phyloP scores from a whole-genome alignment of 495 filamentous ascomycete genomes.

The Trichoderma erinaceum region DNA sequence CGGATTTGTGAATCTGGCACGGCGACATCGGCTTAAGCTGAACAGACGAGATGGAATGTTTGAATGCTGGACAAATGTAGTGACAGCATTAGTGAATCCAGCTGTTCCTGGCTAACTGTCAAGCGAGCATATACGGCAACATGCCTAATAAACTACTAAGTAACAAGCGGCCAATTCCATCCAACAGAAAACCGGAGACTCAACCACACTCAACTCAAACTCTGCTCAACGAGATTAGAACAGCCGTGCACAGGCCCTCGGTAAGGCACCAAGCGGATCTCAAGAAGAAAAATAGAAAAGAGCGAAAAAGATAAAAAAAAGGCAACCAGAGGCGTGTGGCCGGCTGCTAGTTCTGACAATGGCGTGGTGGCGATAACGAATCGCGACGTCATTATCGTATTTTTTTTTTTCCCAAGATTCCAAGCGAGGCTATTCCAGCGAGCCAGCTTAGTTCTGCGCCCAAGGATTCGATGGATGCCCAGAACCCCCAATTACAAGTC shows the following conservation, averaged over 20 bases:
- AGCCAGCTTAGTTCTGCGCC: conserved; percentile 8
- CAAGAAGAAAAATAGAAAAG: not conserved
- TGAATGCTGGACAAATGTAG: not conserved
- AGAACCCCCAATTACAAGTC: no score
- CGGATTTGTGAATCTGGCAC: no score
- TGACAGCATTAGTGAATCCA: not conserved
- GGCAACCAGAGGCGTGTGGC: not conserved
- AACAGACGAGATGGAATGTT: not conserved
- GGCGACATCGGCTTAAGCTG: no score
- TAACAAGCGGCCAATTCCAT: not conserved
- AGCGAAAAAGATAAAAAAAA: not conserved
- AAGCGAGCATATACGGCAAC: not conserved
- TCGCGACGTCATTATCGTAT: conserved; percentile 6
- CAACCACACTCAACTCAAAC: not conserved
- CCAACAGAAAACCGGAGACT: not conserved
- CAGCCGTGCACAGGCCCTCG: not conserved
- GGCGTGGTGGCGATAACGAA: conserved; percentile 8
- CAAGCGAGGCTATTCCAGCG: conserved; percentile 8
- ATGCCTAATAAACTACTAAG: not conserved
- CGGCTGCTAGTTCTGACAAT: conserved; percentile 1
- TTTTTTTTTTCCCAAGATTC: not conserved
- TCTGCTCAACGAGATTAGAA: not conserved
- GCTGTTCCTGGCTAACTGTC: not conserved
- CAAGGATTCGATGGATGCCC: not conserved
- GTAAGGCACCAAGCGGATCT: conserved; percentile 1